Evolutionary conservation across 257 asterid species (phyloP), one percentile per base, ranked within the genome.

Genomic region (Handroanthus guayacan): DNA sequence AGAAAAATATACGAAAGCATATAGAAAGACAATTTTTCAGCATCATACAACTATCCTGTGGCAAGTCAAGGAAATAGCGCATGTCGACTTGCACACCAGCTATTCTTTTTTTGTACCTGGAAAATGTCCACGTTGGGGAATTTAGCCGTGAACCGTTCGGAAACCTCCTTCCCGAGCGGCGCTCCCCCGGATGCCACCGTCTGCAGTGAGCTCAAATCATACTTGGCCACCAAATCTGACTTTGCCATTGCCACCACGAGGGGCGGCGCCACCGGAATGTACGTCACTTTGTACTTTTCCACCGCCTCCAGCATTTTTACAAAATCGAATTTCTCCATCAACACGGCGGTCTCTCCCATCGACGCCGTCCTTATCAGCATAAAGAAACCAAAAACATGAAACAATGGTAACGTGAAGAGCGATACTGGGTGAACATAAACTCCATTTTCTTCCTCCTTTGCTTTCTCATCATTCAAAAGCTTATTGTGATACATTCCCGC

Each of bases 231-330:
- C 81, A 88, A 73, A 51, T 85, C 90, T 10, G 89, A 86, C 76
- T 90, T 90, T 50, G 80, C 78, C 81, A 90, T 63, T n/a, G 89
- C 92, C 81, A 90, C 92, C 75, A 90, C 87, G 6, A 88, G 79
- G 34, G 93, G 96, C 67, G 96, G 96, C 11, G 93, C 75, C 43
- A 86, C 92, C 18, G 92, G 94, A 57, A 90, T 86, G 75, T 69
- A 88, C 2, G 84, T 77, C 34, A 88, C 94, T 65, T 51, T 83
- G 74, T 82, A 86, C 85, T 76, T 88, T 82, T 87, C 87, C 65
- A 90, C 86, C 3, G 84, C 85, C 73, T 62, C 80, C n/a, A 90
- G 77, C 96, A 88, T 88, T 71, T 75, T 84, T 69, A 69, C 87
- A 10, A 90, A 86, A 76, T 88, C 96, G 58, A 86, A 88, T 69